A percentile compares a stretch with the other conserved stretches of the same genome.
Conservation (phyloP, 1,284 basidiomycete species). For the Tremellales sp. region DNA sequence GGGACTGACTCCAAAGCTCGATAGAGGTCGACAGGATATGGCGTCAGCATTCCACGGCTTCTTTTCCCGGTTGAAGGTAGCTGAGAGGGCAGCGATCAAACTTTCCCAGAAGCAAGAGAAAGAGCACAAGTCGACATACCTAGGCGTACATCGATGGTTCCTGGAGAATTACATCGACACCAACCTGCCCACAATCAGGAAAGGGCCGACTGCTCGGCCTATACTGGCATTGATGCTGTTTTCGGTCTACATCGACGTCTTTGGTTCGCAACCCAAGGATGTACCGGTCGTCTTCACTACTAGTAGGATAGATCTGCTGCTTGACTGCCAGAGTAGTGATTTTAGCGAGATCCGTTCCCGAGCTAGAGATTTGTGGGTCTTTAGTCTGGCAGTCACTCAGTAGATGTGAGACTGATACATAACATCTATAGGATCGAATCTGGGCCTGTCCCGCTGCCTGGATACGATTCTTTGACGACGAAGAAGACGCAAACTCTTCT, state of each 20-base stretch:
- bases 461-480: slow-evolving; percentile 26
- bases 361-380: slow-evolving; percentile 40
- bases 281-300: slow-evolving; percentile 24
- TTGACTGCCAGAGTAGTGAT: slow-evolving; percentile 43
- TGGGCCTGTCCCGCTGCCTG: slow-evolving; percentile 34
- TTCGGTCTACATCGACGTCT: slow-evolving; percentile 32
- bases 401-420: slow-evolving; percentile 1
- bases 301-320: slow-evolving; percentile 31
- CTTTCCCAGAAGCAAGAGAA: slow-evolving; percentile 6
- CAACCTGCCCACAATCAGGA: slow-evolving; percentile 21
- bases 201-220: slow-evolving; percentile 27
- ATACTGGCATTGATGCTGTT: slow-evolving; percentile 31
- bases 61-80: slow-evolving; percentile 21
- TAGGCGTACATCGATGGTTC: slow-evolving; percentile 30
- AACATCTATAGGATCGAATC: slow-evolving; percentile 28
- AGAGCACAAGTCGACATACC: slow-evolving; percentile 1
- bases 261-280: slow-evolving; percentile 14
- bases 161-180: slow-evolving; percentile 24
- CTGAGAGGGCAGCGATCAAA: slow-evolving; percentile 1
- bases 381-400: background rate
- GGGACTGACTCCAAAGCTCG: background rate
- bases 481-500: slow-evolving; percentile 18
- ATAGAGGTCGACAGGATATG: slow-evolving; percentile 35
- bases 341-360: slow-evolving; percentile 40
- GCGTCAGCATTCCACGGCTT: slow-evolving; percentile 33